Evolutionary conservation across 2,329 filamentous ascomycete species (phyloP).

Genomic region (Falciphora oryzae): DNA sequence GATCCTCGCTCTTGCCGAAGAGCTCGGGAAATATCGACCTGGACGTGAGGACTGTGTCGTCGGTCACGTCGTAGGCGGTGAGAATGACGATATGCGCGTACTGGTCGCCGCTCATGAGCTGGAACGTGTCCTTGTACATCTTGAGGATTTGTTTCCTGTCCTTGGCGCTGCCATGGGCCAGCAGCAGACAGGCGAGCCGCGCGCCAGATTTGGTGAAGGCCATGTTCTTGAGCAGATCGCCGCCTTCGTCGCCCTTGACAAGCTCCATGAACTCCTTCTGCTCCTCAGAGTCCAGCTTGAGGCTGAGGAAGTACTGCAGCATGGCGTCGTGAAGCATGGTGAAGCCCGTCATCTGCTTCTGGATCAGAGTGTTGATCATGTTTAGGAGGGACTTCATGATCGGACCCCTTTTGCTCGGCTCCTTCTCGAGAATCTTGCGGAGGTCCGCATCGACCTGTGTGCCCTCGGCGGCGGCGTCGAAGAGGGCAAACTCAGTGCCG

Average conservation of each 20-base stretch:
- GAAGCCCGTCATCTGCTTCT: constrained; percentile 96
- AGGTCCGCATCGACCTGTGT: constrained; percentile 59
- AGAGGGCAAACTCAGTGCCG: constrained; percentile 83
- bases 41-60: constrained; percentile 83
- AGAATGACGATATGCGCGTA: constrained; percentile 78
- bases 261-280: constrained; percentile 83
- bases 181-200: constrained; percentile 69
- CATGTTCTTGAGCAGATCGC: constrained; percentile 88
- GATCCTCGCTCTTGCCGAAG: constrained; percentile 62
- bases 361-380: constrained; percentile 85
- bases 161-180: constrained; percentile 85
- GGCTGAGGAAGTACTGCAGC: constrained; percentile 89
- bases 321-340: constrained; percentile 98
- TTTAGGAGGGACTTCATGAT: constrained; percentile 82
- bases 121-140: constrained; percentile 84
- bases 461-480: constrained; percentile 27
- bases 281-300: constrained; percentile 71
- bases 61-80: constrained; percentile 82
- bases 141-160: constrained; percentile 83
- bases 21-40: constrained; percentile 88
- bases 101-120: constrained; percentile 75
- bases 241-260: constrained; percentile 85
- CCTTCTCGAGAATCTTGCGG: constrained; percentile 63
- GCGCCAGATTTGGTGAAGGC: constrained; percentile 90
- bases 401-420: constrained; percentile 78